Base-by-base conservation (phyloP, 192 early-diverging fungal genomes). In the Gryganskiella cystojenkinii region DNA sequence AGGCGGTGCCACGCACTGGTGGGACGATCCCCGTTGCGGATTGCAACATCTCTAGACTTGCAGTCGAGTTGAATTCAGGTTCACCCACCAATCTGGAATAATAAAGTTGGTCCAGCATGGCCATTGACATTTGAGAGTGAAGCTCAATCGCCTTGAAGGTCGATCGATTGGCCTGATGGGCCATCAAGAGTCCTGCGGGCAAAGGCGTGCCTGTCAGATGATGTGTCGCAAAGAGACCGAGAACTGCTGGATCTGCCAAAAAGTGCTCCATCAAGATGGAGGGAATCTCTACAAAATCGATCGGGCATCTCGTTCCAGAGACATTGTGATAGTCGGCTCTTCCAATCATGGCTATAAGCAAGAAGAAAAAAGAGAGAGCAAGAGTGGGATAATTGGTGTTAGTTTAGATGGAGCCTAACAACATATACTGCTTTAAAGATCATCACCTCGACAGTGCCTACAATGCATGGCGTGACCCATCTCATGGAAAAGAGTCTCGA, bases 401-500 rank as follows among this genome's bases (percentile, higher is more conserved):
- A n/a, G n/a, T n/a, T n/a, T n/a, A n/a, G n/a, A n/a, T n/a, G n/a
- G n/a, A n/a, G n/a, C n/a, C n/a, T n/a, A n/a, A n/a, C 37, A 40
- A 40, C 37, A 40, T 40, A 40, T 40, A n/a, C n/a, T n/a, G n/a
- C n/a, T n/a, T n/a, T n/a, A n/a, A n/a, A n/a, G n/a, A n/a, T n/a
- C n/a, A 52, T 17, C 19, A 54, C 4, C 11, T 14, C 20, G 24
- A 42, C 28, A n/a, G 27, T 20, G 67, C 81, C 70, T 71, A 82
- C 81, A 99, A 78, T 98, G 96, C 91, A 99, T 94, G 3, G 95
- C 98, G 68, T 99, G 98, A 4, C 98, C 98, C 95, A 98, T 98
- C 64, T 99, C 98, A 79, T 99, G 98, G 82, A 98, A 99, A 3
- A 98, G 79, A 0, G 98, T 99, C 74, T 98, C 96, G 28, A 98